Evolutionary conservation across 148 eudicot species (phyloP), one percentile per base, ranked within the genome.

Genomic region (Vaccinium myrtillus): DNA sequence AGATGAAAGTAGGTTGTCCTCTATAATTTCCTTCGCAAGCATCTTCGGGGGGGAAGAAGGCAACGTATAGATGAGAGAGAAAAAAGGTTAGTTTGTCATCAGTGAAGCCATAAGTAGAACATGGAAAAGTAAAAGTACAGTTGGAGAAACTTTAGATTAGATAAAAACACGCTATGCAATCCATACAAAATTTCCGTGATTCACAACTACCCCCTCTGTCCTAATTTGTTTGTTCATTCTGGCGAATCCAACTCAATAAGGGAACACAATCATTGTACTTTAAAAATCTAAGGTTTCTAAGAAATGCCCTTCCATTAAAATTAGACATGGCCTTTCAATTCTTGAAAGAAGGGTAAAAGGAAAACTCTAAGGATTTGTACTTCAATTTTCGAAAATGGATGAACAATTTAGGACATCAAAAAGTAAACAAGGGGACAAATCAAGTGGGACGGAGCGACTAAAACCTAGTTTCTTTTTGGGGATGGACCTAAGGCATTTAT

Each of bases 1-100:
- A 85, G 88, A 86, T 27, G 95, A 85, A 84, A 92, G 92, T 87
- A 97, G 79, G 85, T 89, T 88, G 80, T 95, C 95, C 89, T 97
- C 99, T 83, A 95, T 75, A 39, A 95, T 88, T 91, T 90, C 94
- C 90, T 89, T 93, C 8, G 98, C 98, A 82, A 97, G 96, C 98
- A 97, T 97, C 99, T 97, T 73, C 55, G 80, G 77, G 80, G 19
- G 84, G 25, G 25, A 10, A 81, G 53, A 75, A 73, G 83, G 85
- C 59, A 82, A 71, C n/a, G 53, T 43, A 46, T 32, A 27, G 36
- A 15, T 54, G 18, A 48, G 58, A 58, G 46, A 19, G 74, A 74
- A 13, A 56, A 49, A 80, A 71, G 59, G 59, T 56, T 46, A 55
- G 49, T 51, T 67, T 59, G 53, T 76, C 48, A 78, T 78, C 23